A percentile compares a stretch with the other conserved stretches of the same genome.
Conservation (phyloP, 257 asterid genomes). For the Galeopsis tetrahit region DNA sequence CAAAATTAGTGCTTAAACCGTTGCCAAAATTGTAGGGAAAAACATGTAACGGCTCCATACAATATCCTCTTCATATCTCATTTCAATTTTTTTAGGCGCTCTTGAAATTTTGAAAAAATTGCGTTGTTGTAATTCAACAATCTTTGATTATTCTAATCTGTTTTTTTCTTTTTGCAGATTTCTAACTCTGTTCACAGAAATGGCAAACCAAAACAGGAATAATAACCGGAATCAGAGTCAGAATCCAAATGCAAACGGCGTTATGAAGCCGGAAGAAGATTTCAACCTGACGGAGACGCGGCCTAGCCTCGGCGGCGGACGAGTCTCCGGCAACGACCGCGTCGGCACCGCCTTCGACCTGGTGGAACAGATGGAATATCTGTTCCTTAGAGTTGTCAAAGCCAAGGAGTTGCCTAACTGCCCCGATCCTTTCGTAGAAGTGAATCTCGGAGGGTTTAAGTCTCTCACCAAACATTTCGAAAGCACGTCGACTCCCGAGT, state of each 20-base stretch:
- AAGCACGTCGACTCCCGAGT: conserved; percentile 61
- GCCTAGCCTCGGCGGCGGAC: conserved; percentile 85
- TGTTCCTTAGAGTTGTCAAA: conserved; percentile 70
- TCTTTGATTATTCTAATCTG: not conserved
- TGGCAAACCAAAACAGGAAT: conserved; percentile 43
- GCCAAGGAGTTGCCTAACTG: conserved; percentile 62
- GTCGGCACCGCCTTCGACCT: conserved; percentile 74
- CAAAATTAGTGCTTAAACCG: conserved; percentile 28
- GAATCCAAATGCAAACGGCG: conserved; percentile 25
- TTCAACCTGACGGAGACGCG: conserved; percentile 75
- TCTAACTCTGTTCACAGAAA: conserved; percentile 19
- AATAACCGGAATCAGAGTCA: conserved; percentile 35
- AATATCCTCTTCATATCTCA: conserved; percentile 14
- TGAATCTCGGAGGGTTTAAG: conserved; percentile 66
- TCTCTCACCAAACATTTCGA: conserved; percentile 54
- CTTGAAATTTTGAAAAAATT: conserved; percentile 27
- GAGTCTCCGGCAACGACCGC: conserved; percentile 61
- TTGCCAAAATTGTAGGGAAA: conserved; percentile 45
- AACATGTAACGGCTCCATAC: conserved; percentile 45
- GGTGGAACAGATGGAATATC: conserved; percentile 89
- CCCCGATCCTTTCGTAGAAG: conserved; percentile 68
- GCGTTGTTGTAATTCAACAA: conserved; percentile 17
- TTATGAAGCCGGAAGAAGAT: conserved; percentile 44
- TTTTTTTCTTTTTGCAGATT: conserved; percentile 27
- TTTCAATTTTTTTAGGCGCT: conserved; percentile 41